Conservation (phyloP, 192 early-diverging fungal species). For the Gorgonomyces haynaldii region DNA sequence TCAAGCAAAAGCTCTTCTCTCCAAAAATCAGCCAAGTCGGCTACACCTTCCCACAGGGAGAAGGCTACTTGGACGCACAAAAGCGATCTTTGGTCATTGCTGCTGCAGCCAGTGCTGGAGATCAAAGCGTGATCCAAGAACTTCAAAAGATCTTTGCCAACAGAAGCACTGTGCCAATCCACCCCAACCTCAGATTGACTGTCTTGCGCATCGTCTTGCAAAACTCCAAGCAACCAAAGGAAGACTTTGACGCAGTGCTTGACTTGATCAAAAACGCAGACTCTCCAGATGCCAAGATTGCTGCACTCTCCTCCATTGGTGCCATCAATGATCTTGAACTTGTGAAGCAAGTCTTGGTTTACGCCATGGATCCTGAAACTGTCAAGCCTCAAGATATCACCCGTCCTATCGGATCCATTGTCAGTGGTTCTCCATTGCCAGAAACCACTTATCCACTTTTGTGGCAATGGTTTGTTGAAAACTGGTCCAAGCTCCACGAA, state of each 20-base stretch:
- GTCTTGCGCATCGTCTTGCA: conserved; percentile 62
- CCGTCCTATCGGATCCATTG: too few relatives aligned
- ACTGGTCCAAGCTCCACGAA: conserved; percentile 13
- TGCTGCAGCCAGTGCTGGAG: conserved; percentile 57
- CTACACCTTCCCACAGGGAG: conserved; percentile 57
- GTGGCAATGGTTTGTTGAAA: conserved; percentile 10
- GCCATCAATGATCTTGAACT: conserved; percentile 26
- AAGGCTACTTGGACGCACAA: conserved; percentile 63
- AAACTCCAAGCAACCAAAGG: conserved; percentile 14
- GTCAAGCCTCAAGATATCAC: conserved; percentile 24
- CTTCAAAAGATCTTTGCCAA: conserved; percentile 55
- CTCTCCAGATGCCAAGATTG: conserved; percentile 9
- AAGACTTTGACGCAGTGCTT: conserved; percentile 27
- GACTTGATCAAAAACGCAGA: conserved; percentile 22
- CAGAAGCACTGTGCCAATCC: conserved; percentile 52
- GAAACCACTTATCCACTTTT: conserved; percentile 9
- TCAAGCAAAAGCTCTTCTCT: conserved; percentile 63
- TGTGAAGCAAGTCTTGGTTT: conserved; percentile 54
- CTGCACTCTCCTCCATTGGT: conserved; percentile 44
- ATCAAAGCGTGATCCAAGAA: conserved; percentile 40
- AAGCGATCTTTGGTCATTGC: conserved; percentile 66
- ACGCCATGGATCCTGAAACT: conserved; percentile 56
- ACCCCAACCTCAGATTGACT: conserved; percentile 47
- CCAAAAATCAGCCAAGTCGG: conserved; percentile 62
- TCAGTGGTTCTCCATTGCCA: neutral